Evolutionary conservation across 2,329 filamentous ascomycete species (phyloP), one percentile per base, ranked within the genome.

Genomic region (Exophiala lecanii-corni): DNA sequence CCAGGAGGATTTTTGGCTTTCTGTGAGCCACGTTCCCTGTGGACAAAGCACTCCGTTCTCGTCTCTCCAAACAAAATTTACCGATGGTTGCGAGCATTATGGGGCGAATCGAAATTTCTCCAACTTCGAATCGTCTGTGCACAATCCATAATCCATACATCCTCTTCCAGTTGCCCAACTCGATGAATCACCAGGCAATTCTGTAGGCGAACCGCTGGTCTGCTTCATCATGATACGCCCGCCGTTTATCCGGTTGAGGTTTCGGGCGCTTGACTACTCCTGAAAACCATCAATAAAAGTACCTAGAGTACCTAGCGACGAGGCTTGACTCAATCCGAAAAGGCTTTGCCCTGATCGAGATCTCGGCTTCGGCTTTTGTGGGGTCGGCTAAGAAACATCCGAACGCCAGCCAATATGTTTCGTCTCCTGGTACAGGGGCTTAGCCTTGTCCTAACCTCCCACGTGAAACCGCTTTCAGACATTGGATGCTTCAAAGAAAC

Each of bases 321-420:
- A n/a, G n/a, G n/a, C n/a, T n/a, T n/a, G n/a, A n/a, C n/a, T n/a
- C n/a, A n/a, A n/a, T n/a, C n/a, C n/a, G n/a, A n/a, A n/a, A 26
- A 19, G 19, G 7, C 33, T 17, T 15, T 37, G 10, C 21, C 25
- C 9, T 15, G 39, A 16, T 35, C 30, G 13, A 18, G 43, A 38
- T 49, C 21, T 16, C 34, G 31, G 25, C 42, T 40, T 34, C 32
- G 23, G 28, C 18, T 16, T 23, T 33, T 40, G 35, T 36, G 43
- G 38, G 26, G 26, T 20, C 26, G 18, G 34, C 37, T 37, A 37
- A 20, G 30, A 18, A 4, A 45, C 36, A 15, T 38, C 21, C 15
- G 13, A 25, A 26, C 7, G 7, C 12, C 7, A 26, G 6, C 30
- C 36, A 21, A 20, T 20, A 21, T 21, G 41, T 33, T 43, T 49